Percentiles rank a stretch among this genome's conserved stretches.
These are phyloP conservation scores for Cyclostephanos tholiformis DNA, from an alignment of 108 stramenopile genomes.

Conservation along the genomic window DNA sequence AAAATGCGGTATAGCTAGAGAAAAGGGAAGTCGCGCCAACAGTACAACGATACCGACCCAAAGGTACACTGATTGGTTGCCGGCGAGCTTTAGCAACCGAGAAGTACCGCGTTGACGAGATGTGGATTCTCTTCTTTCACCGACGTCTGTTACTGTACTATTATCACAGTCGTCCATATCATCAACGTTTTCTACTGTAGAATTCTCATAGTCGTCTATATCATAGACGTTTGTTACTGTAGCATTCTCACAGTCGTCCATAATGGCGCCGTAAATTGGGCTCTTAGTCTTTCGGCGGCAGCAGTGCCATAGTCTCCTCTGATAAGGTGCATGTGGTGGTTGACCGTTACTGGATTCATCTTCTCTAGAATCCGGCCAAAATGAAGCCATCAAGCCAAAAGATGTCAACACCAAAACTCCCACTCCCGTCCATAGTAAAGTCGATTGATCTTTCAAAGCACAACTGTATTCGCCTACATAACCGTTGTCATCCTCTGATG, in stretches of 20 bases:
- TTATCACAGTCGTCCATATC: background rate
- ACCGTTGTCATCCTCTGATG: conserved; percentile 24
- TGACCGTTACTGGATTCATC: background rate
- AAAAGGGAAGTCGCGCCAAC: conserved; percentile 86
- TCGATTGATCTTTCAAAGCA: conserved; percentile 41
- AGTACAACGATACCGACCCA: conserved; percentile 84
- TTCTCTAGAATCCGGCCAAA: conserved; percentile 51
- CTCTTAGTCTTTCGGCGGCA: conserved; percentile 9
- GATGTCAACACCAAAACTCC: conserved; percentile 49
- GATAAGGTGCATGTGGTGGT: background rate
- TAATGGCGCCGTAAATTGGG: background rate
- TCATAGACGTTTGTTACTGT: background rate
- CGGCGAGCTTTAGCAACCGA: conserved; percentile 78
- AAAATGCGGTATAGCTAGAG: conserved; percentile 85
- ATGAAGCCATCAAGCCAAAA: conserved; percentile 63
- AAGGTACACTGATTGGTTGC: conserved; percentile 70
- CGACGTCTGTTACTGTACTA: conserved; percentile 5
- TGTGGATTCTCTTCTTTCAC: conserved; percentile 13
- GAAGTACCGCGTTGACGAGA: conserved; percentile 75
- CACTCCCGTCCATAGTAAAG: conserved; percentile 61
- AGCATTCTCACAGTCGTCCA: conserved; percentile 4
- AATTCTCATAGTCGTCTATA: background rate
- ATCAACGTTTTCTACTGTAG: background rate
- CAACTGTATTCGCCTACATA: conserved; percentile 26
- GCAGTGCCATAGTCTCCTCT: conserved; percentile 3